phyloP scores from a whole-genome alignment of 148 eudicot genomes.

The Suaeda aralocaspica region DNA sequence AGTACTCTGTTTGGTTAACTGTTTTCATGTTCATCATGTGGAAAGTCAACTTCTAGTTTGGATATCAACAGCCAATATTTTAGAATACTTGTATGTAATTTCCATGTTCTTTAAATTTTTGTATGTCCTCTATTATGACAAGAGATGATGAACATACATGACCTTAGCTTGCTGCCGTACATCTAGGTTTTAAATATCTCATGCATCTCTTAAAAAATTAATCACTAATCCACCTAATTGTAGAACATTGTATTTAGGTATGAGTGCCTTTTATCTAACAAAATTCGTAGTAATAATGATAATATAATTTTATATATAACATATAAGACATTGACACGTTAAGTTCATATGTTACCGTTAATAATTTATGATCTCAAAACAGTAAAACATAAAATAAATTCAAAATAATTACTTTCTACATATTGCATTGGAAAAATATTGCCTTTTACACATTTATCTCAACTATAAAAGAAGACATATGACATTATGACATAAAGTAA shows the following conservation, averaged over 20 bases:
- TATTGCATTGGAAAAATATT: background rate
- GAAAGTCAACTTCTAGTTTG: constrained; percentile 7
- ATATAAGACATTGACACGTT: too few species aligned
- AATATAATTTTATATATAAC: too few species aligned
- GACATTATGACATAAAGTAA: background rate
- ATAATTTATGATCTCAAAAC: background rate
- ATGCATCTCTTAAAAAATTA: too few species aligned
- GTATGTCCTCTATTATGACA: too few species aligned
- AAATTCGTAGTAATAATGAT: too few species aligned
- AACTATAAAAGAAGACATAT: background rate
- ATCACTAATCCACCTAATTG: too few species aligned
- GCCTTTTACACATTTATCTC: background rate
- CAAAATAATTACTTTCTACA: background rate
- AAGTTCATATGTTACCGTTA: background rate
- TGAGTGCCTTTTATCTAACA: too few species aligned
- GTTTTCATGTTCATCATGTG: constrained; percentile 18
- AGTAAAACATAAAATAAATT: background rate
- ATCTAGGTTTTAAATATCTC: too few species aligned
- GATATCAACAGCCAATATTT: background rate
- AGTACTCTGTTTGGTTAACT: constrained; percentile 18
- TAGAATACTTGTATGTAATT: background rate
- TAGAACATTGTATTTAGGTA: too few species aligned
- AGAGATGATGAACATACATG: too few species aligned
- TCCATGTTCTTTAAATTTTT: background rate
- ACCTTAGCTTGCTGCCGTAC: too few species aligned